Percentiles rank a stretch among this genome's conserved stretches.
These are phyloP conservation scores for Penicillium digitatum DNA, from an alignment of 2,329 filamentous ascomycete genomes.

Conservation along the genomic window DNA sequence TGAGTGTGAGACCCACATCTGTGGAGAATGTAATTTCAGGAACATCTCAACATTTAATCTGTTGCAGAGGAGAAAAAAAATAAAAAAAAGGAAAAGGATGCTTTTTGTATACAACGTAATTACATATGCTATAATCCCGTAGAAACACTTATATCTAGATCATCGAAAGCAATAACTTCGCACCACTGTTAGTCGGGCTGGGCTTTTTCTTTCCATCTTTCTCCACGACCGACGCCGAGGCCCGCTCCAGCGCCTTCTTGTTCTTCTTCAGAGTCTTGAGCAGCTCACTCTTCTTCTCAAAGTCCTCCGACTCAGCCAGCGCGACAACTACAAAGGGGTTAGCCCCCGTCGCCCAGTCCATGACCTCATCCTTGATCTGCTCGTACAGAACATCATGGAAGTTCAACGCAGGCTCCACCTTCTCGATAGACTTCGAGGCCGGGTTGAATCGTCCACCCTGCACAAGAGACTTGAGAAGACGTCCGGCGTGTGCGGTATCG, in stretches of 20 bases:
- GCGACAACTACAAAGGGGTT: slow-evolving; percentile 84
- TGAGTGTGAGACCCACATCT: slow-evolving; percentile 1
- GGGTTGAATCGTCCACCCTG: slow-evolving; percentile 84
- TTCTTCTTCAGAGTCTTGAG: slow-evolving; percentile 67
- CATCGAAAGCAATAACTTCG: slow-evolving; percentile 39
- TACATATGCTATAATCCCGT: slow-evolving; percentile 8
- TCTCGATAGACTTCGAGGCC: slow-evolving; percentile 64
- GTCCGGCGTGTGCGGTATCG: slow-evolving; percentile 63
- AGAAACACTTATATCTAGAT: slow-evolving; percentile 20
- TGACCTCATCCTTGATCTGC: slow-evolving; percentile 67
- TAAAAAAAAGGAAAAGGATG: slow-evolving; percentile 4
- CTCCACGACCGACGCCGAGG: slow-evolving; percentile 56
- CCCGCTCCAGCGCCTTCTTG: slow-evolving; percentile 61
- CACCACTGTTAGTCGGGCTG: slow-evolving; percentile 46
- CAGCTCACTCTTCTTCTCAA: slow-evolving; percentile 63
- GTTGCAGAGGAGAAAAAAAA: not conserved
- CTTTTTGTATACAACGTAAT: slow-evolving; percentile 19
- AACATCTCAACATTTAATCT: not conserved
- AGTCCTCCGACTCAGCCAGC: slow-evolving; percentile 70
- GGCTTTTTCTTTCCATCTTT: slow-evolving; percentile 30
- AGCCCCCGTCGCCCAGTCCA: slow-evolving; percentile 80
- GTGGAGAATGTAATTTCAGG: slow-evolving; percentile 16
- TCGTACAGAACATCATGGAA: slow-evolving; percentile 82
- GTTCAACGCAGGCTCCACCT: slow-evolving; percentile 69
- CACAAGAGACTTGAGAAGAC: slow-evolving; percentile 87